Base-by-base conservation (phyloP, 2,329 filamentous ascomycete genomes). In the Dactylellina sp. region DNA sequence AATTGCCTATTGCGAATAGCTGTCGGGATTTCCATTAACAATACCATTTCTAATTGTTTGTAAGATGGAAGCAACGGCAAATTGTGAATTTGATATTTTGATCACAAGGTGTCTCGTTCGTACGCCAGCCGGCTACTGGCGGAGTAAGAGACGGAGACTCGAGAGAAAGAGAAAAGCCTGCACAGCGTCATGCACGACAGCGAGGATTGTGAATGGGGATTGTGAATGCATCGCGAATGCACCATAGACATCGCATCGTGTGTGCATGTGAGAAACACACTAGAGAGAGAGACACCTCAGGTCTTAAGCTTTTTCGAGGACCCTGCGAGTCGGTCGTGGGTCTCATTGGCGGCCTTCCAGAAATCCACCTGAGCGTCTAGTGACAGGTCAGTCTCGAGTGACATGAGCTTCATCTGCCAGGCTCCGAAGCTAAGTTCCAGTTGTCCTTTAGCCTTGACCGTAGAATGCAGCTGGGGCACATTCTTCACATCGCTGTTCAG, bases 1-100 rank as follows among this genome's bases (percentile, higher is more conserved):
- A 65, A 72, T 65, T 65, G 68, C 68, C 68, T 72, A 72, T 72
- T 72, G 50, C 47, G 60, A 72, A 40, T 35, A 47, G 32, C 46
- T 25, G 42, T 32, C 28, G 37, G 50, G 32, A 42, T 63, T 64
- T 55, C 50, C 24, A 64, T 60, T 59, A 44, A 53, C 50, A 64
- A 64, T 64, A 42, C 66, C 63, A 59, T 60, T 68, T 52, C 63
- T 60, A 60, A 68, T 52, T 52, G 49, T 46, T 44, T 42, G 39
- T 49, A 52, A 56, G 9, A 56, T n/a, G n/a, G 20, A 11, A 18
- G 32, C 39, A 24, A 56, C 32, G 28, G 52, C 42, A 32, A 66
- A 66, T 24, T 24, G 42, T 50, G 25, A 62, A 18, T n/a, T 28
- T 49, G 56, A 47, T 46, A 12, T 59, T 52, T 60, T 46, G 55